phyloP scores from a whole-genome alignment of 805 yeast species.

The Scheffersomyces amazonensis region DNA sequence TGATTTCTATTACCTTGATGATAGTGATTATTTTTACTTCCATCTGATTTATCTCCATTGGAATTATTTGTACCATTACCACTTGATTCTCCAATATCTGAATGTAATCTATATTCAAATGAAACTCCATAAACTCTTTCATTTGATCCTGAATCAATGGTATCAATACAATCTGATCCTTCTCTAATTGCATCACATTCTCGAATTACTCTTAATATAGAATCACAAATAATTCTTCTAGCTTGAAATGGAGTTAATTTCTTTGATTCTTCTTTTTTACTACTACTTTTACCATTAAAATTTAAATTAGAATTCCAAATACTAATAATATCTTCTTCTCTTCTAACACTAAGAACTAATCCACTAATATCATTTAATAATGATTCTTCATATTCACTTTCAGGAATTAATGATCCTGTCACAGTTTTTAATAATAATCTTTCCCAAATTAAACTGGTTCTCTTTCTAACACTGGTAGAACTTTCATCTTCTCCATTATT shows the following conservation, averaged over 20 bases:
- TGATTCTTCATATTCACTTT: constrained; percentile 28
- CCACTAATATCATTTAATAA: constrained; percentile 55
- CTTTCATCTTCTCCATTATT: constrained; percentile 14
- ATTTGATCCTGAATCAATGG: constrained; percentile 31
- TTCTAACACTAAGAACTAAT: constrained; percentile 54
- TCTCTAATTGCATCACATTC: constrained; percentile 46
- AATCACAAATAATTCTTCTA: constrained; percentile 44
- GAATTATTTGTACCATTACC: not conserved
- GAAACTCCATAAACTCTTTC: constrained; percentile 45
- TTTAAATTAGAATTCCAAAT: constrained; percentile 59
- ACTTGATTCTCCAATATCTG: constrained; percentile 22
- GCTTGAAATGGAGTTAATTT: constrained; percentile 43
- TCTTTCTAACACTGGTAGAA: constrained; percentile 22
- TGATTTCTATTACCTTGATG: constrained; percentile 1
- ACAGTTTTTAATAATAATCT: constrained; percentile 49
- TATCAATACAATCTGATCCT: constrained; percentile 30
- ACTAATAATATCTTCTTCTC: constrained; percentile 56
- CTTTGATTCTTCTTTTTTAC: constrained; percentile 20
- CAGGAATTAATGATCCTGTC: constrained; percentile 49
- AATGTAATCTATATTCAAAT: constrained; percentile 46
- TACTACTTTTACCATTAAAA: constrained; percentile 18
- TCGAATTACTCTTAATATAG: constrained; percentile 42
- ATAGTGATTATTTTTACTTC: not conserved
- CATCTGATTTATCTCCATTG: not conserved
- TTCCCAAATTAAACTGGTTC: constrained; percentile 52